Evolutionary conservation across 129 eudicot species (phyloP).

Genomic region (Solidago caesia): DNA sequence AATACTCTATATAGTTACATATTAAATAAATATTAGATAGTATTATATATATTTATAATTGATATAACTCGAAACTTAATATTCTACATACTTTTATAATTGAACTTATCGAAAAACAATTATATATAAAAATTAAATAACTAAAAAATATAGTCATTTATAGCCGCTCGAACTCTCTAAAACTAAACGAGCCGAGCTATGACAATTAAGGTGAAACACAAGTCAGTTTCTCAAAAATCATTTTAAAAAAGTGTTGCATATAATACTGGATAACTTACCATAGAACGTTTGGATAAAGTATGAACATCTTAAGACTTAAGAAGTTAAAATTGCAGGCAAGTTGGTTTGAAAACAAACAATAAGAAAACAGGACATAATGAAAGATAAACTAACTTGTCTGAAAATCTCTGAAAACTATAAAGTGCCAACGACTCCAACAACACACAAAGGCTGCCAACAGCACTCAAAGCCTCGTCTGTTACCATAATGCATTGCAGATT

Average conservation of each 20-base stretch:
- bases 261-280: neutral
- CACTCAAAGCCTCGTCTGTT: constrained; percentile 13
- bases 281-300: neutral
- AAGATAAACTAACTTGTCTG: constrained; percentile 11
- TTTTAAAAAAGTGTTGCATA: neutral
- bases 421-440: constrained; percentile 13
- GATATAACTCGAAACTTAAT: no score
- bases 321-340: neutral
- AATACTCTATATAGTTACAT: no score
- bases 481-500: constrained; percentile 7
- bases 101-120: no score
- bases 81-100: no score
- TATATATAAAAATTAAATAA: no score
- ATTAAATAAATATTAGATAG: no score
- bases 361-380: neutral
- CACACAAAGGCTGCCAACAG: constrained; percentile 10
- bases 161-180: no score
- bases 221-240: neutral
- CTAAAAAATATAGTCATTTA: no score
- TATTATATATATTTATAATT: no score
- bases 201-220: neutral
- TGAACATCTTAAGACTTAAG: neutral
- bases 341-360: neutral
- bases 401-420: constrained; percentile 15
- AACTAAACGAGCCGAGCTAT: no score